Evolutionary conservation across 2,329 filamentous ascomycete genomes (phyloP), one percentile per base, ranked within the genome.

Genomic region (Cercospora berteroae): DNA sequence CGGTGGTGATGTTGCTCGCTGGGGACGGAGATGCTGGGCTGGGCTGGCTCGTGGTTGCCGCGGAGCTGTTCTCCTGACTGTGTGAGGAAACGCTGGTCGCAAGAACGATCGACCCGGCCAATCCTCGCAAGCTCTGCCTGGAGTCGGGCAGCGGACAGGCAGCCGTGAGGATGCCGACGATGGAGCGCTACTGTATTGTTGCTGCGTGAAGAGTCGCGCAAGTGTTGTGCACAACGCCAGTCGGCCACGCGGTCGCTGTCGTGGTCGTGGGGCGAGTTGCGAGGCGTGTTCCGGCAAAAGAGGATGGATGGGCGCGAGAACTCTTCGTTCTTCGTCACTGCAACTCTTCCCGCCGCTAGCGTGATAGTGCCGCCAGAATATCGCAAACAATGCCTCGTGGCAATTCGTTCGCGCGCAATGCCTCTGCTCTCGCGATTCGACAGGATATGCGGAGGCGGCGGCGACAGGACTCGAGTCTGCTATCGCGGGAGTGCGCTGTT

Each of bases 291-390:
- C 52, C 52, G 52, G 52, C 52, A 56, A 56, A 56, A 56, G 52
- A 56, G 52, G 52, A 56, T 56, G 52, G 52, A 56, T 27, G 52
- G 52, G 52, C 52, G 52, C 52, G 52, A 27, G 52, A 56, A 27
- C 52, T 56, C 23, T 25, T 27, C 52, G 18, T 31, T 29, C 52
- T 56, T 56, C 52, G 52, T 56, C 23, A 25, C 52, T 27, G 52
- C 52, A 56, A n/a, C n/a, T 56, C 52, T 27, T 56, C 52, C 52
- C 52, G 52, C 27, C 52, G 52, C 52, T 56, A 56, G 52, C 52
- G 52, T 31, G 23, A 23, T 27, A 56, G 20, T 31, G 52, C 20
- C 52, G 29, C 52, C 52, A 31, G 27, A 56, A 25, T 25, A 25
- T 56, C 23, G 52, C 52, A 56, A 29, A 23, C n/a, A 48, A 48